These are phyloP conservation scores for Otatea glauca DNA, from an alignment of 176 grass and related monocot genomes.

Conservation along the genomic window DNA sequence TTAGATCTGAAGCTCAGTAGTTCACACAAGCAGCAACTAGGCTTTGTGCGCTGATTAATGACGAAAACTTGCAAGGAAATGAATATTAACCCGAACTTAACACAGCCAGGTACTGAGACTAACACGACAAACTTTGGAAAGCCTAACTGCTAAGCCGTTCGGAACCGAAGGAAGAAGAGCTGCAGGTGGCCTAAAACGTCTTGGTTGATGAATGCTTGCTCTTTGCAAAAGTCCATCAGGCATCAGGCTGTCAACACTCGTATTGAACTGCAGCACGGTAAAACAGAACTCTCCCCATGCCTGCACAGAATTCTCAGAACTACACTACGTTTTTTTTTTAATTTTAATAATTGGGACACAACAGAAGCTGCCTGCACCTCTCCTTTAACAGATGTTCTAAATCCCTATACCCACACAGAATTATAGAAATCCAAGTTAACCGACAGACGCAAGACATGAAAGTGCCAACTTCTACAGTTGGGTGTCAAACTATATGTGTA, in stretches of 20 bases:
- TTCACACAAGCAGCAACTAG: background rate
- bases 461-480: slow-evolving; percentile 5
- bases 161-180: background rate
- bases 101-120: background rate
- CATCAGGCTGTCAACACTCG: background rate
- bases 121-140: background rate
- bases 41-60: background rate
- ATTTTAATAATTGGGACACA: background rate
- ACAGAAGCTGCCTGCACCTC: background rate
- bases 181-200: background rate
- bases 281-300: background rate
- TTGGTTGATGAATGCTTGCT: background rate
- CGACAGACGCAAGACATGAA: background rate
- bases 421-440: background rate
- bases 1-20: background rate
- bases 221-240: background rate
- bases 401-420: background rate
- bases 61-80: background rate
- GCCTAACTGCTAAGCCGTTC: background rate
- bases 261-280: background rate
- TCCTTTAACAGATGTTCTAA: background rate
- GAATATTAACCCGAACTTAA: background rate
- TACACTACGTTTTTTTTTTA: background rate
- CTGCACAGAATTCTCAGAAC: background rate
- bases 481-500: background rate